Evolutionary conservation across 129 eudicot species (phyloP), one percentile per base, ranked within the genome.

Genomic region (Saposhnikovia divaricata): DNA sequence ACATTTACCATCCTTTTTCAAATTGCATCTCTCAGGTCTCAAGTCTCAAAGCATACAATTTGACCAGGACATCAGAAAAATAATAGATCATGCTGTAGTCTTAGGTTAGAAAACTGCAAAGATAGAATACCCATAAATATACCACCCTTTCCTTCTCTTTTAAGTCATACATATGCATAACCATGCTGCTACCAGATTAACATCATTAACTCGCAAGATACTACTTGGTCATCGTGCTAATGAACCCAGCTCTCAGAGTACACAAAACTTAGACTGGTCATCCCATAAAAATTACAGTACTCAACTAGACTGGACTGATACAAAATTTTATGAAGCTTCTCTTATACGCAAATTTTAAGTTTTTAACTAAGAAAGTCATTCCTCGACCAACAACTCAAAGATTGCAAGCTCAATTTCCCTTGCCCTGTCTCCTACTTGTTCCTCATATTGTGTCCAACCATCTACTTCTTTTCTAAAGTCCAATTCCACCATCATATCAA

Each of bases 401-500:
- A 96, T 89, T 1, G 80, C 85, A 39, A 59, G 40, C 81, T 89
- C 97, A 76, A 92, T 82, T 37, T 96, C 99, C 46, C 40, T 70
- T 23, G 84, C 90, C 0, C 79, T 73, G 66, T 86, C 87, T 63
- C 25, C 76, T 19, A 77, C 46, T 65, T 84, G 85, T 81, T 85
- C 92, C 27, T 81, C 47, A 59, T 48, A 82, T 72, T 71, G 86
- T 76, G 71, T 92, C 99, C 99, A 96, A 7, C 87, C 88, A 23
- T 40, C 84, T 6, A 40, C 4, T 74, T 90, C 95, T 55, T 77
- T 85, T 72, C 78, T 84, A 3, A 92, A 81, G 70, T 96, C 99
- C 70, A 78, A 74, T 47, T 86, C 95, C 0, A 96, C 88, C 99
- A 96, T 96, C 99, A 92, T 90, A 66, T 96, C 99, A 38, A 96